Percentiles rank a stretch among this genome's conserved stretches.
Conservation (phyloP, 768 basidiomycete genomes). For the Tricholoma saponaceum region DNA sequence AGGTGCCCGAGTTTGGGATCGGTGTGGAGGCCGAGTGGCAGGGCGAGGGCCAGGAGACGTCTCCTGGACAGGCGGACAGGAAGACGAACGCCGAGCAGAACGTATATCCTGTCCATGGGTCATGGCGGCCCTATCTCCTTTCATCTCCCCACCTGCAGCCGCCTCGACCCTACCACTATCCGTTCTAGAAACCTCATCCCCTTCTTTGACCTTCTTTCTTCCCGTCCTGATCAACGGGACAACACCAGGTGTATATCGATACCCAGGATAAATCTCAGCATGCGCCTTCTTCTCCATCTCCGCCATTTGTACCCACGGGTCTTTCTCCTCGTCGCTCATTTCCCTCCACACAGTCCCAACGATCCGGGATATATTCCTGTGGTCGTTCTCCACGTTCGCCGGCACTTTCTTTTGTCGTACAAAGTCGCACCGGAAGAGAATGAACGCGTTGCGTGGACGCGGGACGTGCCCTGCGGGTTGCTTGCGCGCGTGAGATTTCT, state of each 20-base stretch:
- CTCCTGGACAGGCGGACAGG: slow-evolving; percentile 2
- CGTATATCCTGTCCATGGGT: neutral
- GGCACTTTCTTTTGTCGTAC: slow-evolving; percentile 59
- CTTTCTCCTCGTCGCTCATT: slow-evolving; percentile 41
- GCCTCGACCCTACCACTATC: neutral
- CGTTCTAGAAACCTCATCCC: slow-evolving; percentile 1
- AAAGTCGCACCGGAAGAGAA: slow-evolving; percentile 74
- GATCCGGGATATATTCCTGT: slow-evolving; percentile 65
- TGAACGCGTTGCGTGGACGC: slow-evolving; percentile 75
- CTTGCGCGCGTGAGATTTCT: slow-evolving; percentile 47
- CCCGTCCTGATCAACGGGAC: slow-evolving; percentile 1
- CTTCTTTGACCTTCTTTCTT: slow-evolving; percentile 6
- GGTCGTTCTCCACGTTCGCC: slow-evolving; percentile 52
- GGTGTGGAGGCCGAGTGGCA: neutral
- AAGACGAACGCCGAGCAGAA: slow-evolving; percentile 4
- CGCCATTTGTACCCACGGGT: slow-evolving; percentile 50
- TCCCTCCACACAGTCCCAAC: slow-evolving; percentile 64
- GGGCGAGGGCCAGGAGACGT: neutral
- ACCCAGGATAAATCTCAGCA: slow-evolving; percentile 35
- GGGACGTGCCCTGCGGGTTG: slow-evolving; percentile 56
- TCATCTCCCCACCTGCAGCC: neutral
- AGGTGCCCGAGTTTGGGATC: neutral
- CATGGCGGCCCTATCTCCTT: neutral
- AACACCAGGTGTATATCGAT: slow-evolving; percentile 30
- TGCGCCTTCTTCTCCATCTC: slow-evolving; percentile 43